Base-by-base conservation (phyloP, 495 filamentous ascomycete genomes). In the Aspergillus bertholletiae region DNA sequence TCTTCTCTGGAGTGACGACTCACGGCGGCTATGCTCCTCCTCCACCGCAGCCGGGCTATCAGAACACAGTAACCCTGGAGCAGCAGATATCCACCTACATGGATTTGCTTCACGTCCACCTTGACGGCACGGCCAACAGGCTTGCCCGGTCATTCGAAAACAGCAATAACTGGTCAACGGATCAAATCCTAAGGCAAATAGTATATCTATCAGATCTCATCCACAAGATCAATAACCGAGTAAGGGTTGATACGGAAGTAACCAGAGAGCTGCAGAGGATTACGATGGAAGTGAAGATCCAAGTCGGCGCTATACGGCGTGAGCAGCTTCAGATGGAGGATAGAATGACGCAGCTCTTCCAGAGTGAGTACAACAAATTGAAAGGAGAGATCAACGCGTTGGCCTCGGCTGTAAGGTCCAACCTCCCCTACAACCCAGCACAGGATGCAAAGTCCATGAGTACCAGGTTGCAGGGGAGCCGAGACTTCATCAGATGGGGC, bases 21-120 rank as follows among this genome's bases (percentile, higher is more conserved):
- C 55, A 61, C 46, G 65, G 62, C 13, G 62, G 62, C 11, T 63
- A 56, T 43, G 65, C 62, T 20, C 65, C 65, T 34, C 27, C 65
- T 12, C 62, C 65, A 13, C 65, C 65, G 7, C 49, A 57, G 7
- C 59, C 57, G 17, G 51, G 40, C 34, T 68, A 68, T 41, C 59
- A 60, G 20, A 68, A 65, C 56, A 68, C 59, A 9, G 28, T 49
- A n/a, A 51, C 65, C 2, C 47, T 68, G 34, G 65, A 61, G 35
- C 52, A 65, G 34, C 58, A 65, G 41, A 35, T 65, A n/a, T 27
- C 49, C 5, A 21, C 51, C 7, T 57, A 65, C 27, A 47, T 57
- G 1, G 53, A 59, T 27, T 47, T 55, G 13, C 26, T 69, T 17
- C 66, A 69, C 35, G 48, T 54, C 30, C 66, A 69, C 26, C 2